Conservation (phyloP, 352 stramenopile genomes). For the Globisporangium paroecandrum region DNA sequence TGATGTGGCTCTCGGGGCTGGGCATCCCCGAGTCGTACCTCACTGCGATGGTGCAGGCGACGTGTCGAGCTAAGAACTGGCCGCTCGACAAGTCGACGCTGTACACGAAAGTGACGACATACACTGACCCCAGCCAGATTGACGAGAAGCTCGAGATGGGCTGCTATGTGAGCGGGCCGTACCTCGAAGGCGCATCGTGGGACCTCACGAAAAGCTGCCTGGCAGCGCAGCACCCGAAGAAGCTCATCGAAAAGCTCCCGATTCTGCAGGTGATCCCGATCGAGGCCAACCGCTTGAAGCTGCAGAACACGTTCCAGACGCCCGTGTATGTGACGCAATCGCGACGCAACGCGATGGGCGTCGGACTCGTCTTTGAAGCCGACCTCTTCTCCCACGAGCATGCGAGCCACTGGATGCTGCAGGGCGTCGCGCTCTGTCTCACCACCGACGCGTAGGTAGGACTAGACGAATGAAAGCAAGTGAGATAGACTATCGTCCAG, state of each 20-base stretch:
- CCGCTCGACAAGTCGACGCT: constrained; percentile 94
- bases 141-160: constrained; percentile 69
- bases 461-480: too few relatives aligned
- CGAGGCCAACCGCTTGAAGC: constrained; percentile 92
- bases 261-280: constrained; percentile 95
- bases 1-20: constrained; percentile 94
- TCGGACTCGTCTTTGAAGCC: constrained; percentile 94
- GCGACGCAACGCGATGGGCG: constrained; percentile 93
- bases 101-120: constrained; percentile 79
- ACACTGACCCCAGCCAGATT: constrained; percentile 66
- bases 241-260: constrained; percentile 93
- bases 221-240: constrained; percentile 88
- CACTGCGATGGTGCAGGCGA: constrained; percentile 94
- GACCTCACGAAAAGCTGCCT: constrained; percentile 77
- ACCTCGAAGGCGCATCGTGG: constrained; percentile 93
- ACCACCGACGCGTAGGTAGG: constrained; percentile 80
- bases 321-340: constrained; percentile 95
- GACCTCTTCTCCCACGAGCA: constrained; percentile 91
- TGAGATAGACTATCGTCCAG: too few relatives aligned
- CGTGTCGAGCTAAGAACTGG: constrained; percentile 92
- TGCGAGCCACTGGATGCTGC: constrained; percentile 91
- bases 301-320: constrained; percentile 94
- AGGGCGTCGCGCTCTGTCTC: constrained; percentile 91
- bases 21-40: constrained; percentile 96
- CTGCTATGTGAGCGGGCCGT: constrained; percentile 91